phyloP scores from a whole-genome alignment of 2,329 filamentous ascomycete genomes.

The Sclerotinia nivalis region DNA sequence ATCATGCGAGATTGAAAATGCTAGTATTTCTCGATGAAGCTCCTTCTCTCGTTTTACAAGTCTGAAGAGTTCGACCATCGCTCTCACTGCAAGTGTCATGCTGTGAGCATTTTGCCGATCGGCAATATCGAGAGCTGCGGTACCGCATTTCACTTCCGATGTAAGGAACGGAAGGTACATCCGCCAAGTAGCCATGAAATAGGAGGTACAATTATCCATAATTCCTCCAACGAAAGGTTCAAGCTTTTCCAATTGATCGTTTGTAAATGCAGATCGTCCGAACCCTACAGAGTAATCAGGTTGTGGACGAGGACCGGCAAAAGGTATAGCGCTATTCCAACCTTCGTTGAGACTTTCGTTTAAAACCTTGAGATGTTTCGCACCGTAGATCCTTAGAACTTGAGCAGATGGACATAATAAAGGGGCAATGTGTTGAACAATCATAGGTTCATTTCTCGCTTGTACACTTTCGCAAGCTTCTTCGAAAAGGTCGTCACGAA shows the following conservation, averaged over 20 bases:
- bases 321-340: slow-evolving; percentile 46
- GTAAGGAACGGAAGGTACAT: slow-evolving; percentile 54
- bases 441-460: neutral
- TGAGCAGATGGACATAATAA: slow-evolving; percentile 7
- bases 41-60: slow-evolving; percentile 28
- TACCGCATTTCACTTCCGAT: slow-evolving; percentile 50
- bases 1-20: slow-evolving; percentile 43
- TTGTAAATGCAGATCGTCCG: slow-evolving; percentile 44
- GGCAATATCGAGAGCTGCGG: slow-evolving; percentile 43
- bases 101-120: slow-evolving; percentile 45
- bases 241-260: slow-evolving; percentile 46
- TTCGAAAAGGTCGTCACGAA: neutral
- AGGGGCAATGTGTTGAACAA: slow-evolving; percentile 2
- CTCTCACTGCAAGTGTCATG: slow-evolving; percentile 45
- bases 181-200: slow-evolving; percentile 48
- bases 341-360: slow-evolving; percentile 47
- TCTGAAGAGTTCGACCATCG: slow-evolving; percentile 35
- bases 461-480: neutral
- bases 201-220: slow-evolving; percentile 33
- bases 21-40: slow-evolving; percentile 44
- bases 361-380: slow-evolving; percentile 39
- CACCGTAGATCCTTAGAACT: neutral
- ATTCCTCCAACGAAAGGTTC: slow-evolving; percentile 36
- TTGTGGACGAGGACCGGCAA: slow-evolving; percentile 42
- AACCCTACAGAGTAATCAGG: slow-evolving; percentile 50